Evolutionary conservation across 208 protist species (phyloP).

Genomic region (Wallacemonas rigidus): DNA sequence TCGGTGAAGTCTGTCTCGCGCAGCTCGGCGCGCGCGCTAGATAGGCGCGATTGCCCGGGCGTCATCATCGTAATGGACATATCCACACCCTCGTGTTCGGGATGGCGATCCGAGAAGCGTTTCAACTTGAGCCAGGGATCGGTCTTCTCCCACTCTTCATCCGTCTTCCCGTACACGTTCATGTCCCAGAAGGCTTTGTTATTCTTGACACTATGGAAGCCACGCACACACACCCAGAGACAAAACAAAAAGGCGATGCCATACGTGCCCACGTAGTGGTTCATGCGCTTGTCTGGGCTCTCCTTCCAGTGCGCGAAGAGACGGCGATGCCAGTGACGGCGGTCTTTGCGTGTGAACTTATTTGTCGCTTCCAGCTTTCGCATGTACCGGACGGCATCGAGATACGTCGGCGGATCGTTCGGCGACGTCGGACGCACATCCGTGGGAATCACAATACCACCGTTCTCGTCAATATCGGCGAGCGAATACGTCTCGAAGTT

Average conservation of each 20-base stretch:
- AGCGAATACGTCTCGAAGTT: conserved; percentile 90
- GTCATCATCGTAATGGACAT: conserved; percentile 78
- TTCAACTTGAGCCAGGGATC: conserved; percentile 78
- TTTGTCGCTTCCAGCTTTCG: conserved; percentile 53
- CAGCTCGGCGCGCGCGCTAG: conserved; percentile 75
- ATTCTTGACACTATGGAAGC: conserved; percentile 87
- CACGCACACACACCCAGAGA: conserved; percentile 71
- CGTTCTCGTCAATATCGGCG: conserved; percentile 89
- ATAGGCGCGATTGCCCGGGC: conserved; percentile 76
- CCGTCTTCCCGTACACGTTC: conserved; percentile 76
- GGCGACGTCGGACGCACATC: conserved; percentile 78
- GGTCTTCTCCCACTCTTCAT: conserved; percentile 53
- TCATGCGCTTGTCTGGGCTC: conserved; percentile 78
- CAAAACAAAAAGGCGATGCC: conserved; percentile 54
- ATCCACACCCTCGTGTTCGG: conserved; percentile 80
- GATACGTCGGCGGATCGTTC: conserved; percentile 66
- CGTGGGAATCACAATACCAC: conserved; percentile 75
- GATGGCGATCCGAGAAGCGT: conserved; percentile 83
- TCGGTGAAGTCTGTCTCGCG: conserved; percentile 88
- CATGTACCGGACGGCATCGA: conserved; percentile 82
- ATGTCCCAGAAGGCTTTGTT: conserved; percentile 89
- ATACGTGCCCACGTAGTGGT: conserved; percentile 68
- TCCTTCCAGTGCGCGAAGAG: conserved; percentile 87
- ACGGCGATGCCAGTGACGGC: conserved; percentile 74
- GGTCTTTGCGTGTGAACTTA: conserved; percentile 88